phyloP scores from a whole-genome alignment of 306 rosid species.

The barrel medic (Medicago truncatula) region MtrunA17r5.0-ANR NC_053042.1:8569501-8570000 shows the following conservation, averaged over 20 bases:
- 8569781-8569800: constrained; percentile 81
- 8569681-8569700: constrained; percentile 12
- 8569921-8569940: constrained; percentile 83
- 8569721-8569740: constrained; percentile 91
- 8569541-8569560: constrained; percentile 84
- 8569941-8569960: constrained; percentile 87
- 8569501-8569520: constrained; percentile 96
- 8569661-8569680: not conserved
- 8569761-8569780: constrained; percentile 89
- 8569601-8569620: too few species aligned
- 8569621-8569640: too few species aligned
- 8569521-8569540: constrained; percentile 81
- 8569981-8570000: constrained; percentile 64
- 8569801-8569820: constrained; percentile 85
- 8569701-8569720: constrained; percentile 95
- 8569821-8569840: constrained; percentile 84
- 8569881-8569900: constrained; percentile 91
- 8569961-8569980: constrained; percentile 73
- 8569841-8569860: constrained; percentile 74
- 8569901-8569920: constrained; percentile 89
- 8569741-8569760: constrained; percentile 79
- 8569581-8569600: constrained; percentile 88
- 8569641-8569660: too few species aligned
- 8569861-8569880: constrained; percentile 76
- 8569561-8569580: constrained; percentile 75